Evolutionary conservation across 108 stramenopile genomes (phyloP), one percentile per base, ranked within the genome.

Genomic region (Chaetoceros tenuissimus): DNA sequence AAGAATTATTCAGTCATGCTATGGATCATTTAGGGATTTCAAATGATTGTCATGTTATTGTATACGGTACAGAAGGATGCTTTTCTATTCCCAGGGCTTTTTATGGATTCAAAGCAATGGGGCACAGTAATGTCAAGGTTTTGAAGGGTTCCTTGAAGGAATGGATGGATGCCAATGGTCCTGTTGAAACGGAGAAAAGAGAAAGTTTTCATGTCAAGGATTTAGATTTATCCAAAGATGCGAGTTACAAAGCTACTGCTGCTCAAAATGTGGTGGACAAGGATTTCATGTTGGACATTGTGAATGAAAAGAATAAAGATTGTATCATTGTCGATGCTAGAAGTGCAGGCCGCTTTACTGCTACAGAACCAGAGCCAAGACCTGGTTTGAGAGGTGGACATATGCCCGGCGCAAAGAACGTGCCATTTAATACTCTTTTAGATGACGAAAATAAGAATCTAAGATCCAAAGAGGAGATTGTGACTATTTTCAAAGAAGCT

Each of bases 331-430:
- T 90, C 1, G 88, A 90, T 68, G 85, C 73, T 10, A 68, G 88
- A 48, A 66, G 82, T n/a, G 50, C 71, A 7, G 76, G 65, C 18
- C 71, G 81, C n/a, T 79, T 79, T 46, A 31, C 26, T 3, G 81
- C 63, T 16, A 22, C 44, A 24, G 81, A 66, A n/a, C 66, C 71
- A 29, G 81, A 82, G 43, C 81, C 81, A 10, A 58, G 81, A 52
- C 72, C 67, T 1, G 75, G 75, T 57, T 58, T 81, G 57, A 40
- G 73, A 50, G 51, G 66, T 23, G 88, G 88, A 1, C 82, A 81
- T 55, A 90, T 90, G 78, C 88, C 88, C 28, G 78, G 80, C 13
- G 75, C 81, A 10, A 60, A 70, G 17, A 85, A 90, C 67, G 53
- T 90, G 10, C 80, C 78, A 13, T 84, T 85, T 48, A 44, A 56